These are phyloP conservation scores for Beta macrorhiza DNA, from an alignment of 179 eudicot species.

Conservation along the genomic window DNA sequence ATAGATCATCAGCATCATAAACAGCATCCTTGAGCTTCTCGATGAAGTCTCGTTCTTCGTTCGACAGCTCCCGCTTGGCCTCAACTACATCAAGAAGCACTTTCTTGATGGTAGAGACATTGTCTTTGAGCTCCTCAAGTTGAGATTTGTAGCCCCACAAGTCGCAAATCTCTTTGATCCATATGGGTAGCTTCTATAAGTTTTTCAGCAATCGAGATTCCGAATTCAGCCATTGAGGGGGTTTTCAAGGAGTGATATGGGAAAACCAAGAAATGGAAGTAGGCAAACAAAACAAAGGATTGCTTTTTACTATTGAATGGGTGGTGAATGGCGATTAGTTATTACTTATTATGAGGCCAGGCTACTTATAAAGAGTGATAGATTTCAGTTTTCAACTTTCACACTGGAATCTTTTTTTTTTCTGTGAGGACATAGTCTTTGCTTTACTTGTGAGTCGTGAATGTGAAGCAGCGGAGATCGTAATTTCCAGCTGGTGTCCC, in stretches of 20 bases:
- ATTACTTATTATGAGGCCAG: too few species aligned
- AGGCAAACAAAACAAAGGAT: too few species aligned
- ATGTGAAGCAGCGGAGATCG: too few species aligned
- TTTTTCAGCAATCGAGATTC: background rate
- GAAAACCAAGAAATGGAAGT: too few species aligned
- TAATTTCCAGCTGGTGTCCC: too few species aligned
- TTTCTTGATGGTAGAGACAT: background rate
- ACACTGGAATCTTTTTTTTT: too few species aligned
- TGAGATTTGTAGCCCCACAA: slow-evolving; percentile 6
- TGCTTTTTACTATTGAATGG: too few species aligned
- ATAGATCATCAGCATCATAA: slow-evolving; percentile 13
- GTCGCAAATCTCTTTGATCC: background rate
- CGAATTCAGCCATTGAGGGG: slow-evolving; percentile 7
- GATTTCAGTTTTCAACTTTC: too few species aligned
- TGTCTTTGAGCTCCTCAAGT: background rate
- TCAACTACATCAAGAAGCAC: background rate
- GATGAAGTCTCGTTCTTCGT: background rate
- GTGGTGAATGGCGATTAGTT: too few species aligned
- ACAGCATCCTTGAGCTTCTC: background rate
- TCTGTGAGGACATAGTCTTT: too few species aligned
- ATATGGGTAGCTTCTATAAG: background rate
- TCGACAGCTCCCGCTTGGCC: background rate
- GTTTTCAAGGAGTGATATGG: background rate
- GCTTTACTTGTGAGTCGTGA: too few species aligned
- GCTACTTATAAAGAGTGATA: too few species aligned